Conservation (phyloP, 2,329 filamentous ascomycete species). For the Apiospora phragmitis region DNA sequence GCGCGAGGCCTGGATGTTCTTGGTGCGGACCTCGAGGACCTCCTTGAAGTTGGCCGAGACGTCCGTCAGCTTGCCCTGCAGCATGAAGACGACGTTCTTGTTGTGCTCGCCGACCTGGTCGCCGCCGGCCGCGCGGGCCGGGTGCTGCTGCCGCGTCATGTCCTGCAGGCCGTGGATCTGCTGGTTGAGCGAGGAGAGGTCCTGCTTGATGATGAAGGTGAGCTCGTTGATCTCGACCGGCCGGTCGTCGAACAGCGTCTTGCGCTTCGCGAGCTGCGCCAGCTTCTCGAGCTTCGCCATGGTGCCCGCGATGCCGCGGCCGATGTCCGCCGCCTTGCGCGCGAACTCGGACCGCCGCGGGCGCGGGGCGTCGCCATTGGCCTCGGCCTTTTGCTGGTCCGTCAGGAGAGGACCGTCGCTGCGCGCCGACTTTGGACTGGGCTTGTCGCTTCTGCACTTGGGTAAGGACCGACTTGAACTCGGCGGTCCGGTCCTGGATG, state of each 20-base stretch:
- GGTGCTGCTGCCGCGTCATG: constrained; percentile 73
- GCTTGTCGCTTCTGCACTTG: constrained; percentile 82
- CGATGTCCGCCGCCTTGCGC: constrained; percentile 86
- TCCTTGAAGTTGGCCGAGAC: constrained; percentile 97
- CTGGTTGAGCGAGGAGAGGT: constrained; percentile 79
- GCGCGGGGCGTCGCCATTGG: constrained; percentile 47
- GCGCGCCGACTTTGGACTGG: constrained; percentile 73
- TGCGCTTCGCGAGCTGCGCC: constrained; percentile 90
- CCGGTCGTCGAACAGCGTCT: constrained; percentile 95
- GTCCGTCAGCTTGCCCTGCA: constrained; percentile 89
- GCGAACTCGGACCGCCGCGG: constrained; percentile 86
- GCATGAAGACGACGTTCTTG: constrained; percentile 90
- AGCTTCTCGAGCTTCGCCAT: constrained; percentile 95
- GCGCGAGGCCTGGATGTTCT: constrained; percentile 94
- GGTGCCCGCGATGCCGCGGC: constrained; percentile 84
- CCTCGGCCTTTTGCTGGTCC: constrained; percentile 68
- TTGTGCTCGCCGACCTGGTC: constrained; percentile 94
- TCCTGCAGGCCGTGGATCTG: constrained; percentile 83
- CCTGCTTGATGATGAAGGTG: constrained; percentile 97
- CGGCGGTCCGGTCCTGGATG: constrained; percentile 93
- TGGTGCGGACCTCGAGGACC: constrained; percentile 91
- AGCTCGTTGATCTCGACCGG: constrained; percentile 96
- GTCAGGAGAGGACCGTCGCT: constrained; percentile 80
- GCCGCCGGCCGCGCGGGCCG: constrained; percentile 45
- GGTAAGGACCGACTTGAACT: constrained; percentile 89